phyloP scores from a whole-genome alignment of 305 asterid species.

The Stenogyne calaminthoides region DNA sequence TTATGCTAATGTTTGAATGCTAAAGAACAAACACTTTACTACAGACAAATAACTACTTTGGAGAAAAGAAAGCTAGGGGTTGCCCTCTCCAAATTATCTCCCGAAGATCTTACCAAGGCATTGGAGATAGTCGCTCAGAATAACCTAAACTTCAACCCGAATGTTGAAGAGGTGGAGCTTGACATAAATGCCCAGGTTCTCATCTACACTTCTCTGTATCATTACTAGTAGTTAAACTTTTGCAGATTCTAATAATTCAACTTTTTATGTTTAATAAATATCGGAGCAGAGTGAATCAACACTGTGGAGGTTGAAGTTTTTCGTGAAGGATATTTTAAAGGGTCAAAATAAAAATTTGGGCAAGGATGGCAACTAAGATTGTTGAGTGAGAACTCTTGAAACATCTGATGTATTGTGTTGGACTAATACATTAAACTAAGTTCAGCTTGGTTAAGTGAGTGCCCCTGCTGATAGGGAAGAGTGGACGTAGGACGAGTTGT shows the following conservation, averaged over 20 bases:
- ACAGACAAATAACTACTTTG: constrained; percentile 61
- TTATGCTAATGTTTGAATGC: constrained; percentile 3
- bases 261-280: not conserved
- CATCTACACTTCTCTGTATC: constrained; percentile 21
- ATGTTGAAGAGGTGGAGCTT: constrained; percentile 73
- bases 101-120: constrained; percentile 78
- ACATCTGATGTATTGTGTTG: no score
- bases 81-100: constrained; percentile 59
- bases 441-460: no score
- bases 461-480: no score
- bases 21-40: constrained; percentile 16
- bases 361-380: constrained; percentile 41
- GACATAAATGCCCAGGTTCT: constrained; percentile 86
- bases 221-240: not conserved
- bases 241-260: not conserved
- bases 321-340: constrained; percentile 62
- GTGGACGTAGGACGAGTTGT: no score
- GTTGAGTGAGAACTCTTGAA: no score
- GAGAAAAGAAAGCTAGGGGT: constrained; percentile 86
- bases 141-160: constrained; percentile 54
- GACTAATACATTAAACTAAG: no score
- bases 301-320: constrained; percentile 82
- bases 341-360: constrained; percentile 39
- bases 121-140: constrained; percentile 74
- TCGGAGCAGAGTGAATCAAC: constrained; percentile 76